Conservation (phyloP, 495 filamentous ascomycete species). For the Astrocystis sublimbata region DNA sequence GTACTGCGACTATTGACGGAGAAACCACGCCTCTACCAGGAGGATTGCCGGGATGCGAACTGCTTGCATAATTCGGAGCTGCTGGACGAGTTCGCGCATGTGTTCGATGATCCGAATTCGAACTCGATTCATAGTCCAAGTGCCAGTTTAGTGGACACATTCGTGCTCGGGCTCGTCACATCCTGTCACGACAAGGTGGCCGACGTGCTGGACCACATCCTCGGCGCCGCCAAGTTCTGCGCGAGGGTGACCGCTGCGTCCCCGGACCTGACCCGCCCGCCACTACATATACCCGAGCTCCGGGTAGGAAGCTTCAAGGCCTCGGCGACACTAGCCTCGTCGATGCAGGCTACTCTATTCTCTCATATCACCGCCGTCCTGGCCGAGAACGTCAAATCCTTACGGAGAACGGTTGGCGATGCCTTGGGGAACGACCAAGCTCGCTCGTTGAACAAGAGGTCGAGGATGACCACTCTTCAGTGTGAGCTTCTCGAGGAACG, state of each 20-base stretch:
- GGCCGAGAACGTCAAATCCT: constrained; percentile 18
- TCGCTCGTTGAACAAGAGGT: constrained; percentile 13
- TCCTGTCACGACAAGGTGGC: constrained; percentile 37
- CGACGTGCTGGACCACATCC: constrained; percentile 29
- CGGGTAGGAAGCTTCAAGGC: constrained; percentile 37
- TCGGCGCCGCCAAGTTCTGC: constrained; percentile 30
- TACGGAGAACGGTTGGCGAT: constrained; percentile 16
- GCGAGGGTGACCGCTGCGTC: constrained; percentile 22
- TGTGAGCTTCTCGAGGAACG: constrained; percentile 30
- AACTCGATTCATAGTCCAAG: too few relatives aligned
- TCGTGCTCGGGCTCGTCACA: constrained; percentile 34
- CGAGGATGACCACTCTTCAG: constrained; percentile 25
- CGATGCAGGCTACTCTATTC: constrained; percentile 37
- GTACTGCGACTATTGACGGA: constrained; percentile 24
- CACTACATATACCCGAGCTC: constrained; percentile 29
- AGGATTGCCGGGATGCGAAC: constrained; percentile 20
- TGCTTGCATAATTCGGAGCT: constrained; percentile 23
- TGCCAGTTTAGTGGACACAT: constrained; percentile 27
- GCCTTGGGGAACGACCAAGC: not conserved
- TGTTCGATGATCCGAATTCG: constrained; percentile 17
- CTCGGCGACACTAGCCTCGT: constrained; percentile 25
- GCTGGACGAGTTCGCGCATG: constrained; percentile 13
- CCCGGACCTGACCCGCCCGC: constrained; percentile 19
- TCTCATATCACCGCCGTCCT: constrained; percentile 27
- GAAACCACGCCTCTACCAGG: constrained; percentile 2